Evolutionary conservation across 148 eudicot genomes (phyloP).

Genomic region (Talinum fruticosum): DNA sequence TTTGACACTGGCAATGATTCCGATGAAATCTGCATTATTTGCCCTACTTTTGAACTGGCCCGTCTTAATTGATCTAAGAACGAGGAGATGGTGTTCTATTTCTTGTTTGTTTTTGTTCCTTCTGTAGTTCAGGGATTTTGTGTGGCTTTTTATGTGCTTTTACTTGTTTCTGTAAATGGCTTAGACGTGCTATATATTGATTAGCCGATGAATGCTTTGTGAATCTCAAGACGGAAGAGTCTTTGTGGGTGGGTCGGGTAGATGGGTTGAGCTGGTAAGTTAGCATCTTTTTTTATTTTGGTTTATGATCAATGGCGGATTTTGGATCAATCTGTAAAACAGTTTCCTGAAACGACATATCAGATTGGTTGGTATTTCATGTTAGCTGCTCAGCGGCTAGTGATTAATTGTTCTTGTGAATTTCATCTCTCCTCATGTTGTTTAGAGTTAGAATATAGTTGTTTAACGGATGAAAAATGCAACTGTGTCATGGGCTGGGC

Average conservation of each 20-base stretch:
- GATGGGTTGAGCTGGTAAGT: neutral
- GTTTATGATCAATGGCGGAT: neutral
- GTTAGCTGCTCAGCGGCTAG: neutral
- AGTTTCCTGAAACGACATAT: neutral
- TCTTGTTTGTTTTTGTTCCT: neutral
- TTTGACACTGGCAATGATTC: neutral
- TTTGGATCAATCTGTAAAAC: neutral
- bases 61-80: neutral
- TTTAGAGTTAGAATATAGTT: neutral
- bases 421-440: neutral
- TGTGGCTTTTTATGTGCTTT: neutral
- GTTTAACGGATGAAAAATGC: neutral
- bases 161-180: neutral
- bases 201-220: neutral
- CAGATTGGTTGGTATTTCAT: constrained; percentile 1
- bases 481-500: neutral
- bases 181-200: neutral
- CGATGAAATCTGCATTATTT: neutral
- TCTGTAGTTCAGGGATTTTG: neutral
- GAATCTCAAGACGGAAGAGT: neutral
- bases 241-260: neutral
- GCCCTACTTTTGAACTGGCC: neutral
- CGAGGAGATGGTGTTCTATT: neutral
- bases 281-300: neutral
- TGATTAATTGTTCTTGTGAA: neutral